phyloP scores from a whole-genome alignment of 2,329 filamentous ascomycete genomes.

The Trichoderma harzianum region DNA sequence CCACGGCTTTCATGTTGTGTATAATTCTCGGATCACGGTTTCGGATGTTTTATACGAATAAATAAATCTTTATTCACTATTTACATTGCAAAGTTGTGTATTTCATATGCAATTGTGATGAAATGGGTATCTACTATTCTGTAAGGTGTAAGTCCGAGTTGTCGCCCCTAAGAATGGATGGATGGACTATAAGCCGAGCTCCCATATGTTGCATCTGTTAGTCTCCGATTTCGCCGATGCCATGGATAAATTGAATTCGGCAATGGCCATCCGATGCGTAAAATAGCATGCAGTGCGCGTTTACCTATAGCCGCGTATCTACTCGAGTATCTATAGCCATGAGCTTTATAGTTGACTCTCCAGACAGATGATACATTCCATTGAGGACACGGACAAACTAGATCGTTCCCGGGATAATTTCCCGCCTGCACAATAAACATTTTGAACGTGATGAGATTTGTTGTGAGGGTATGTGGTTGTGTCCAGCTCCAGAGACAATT shows the following conservation, averaged over 20 bases:
- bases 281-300: not conserved
- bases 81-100: not conserved
- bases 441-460: rapidly evolving
- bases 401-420: not conserved
- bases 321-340: not conserved
- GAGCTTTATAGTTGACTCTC: not conserved
- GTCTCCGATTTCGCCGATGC: not conserved
- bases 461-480: not conserved
- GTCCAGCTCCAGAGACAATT: not conserved
- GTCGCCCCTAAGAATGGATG: not conserved
- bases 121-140: not conserved
- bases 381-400: not conserved
- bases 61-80: not conserved
- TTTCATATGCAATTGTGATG: not conserved
- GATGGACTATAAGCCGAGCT: not conserved
- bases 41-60: not conserved
- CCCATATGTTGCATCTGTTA: not conserved
- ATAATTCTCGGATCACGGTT: not conserved
- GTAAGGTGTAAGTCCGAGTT: not conserved
- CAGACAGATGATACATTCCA: not conserved
- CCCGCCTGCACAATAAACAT: rapidly evolving
- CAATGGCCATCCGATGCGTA: not conserved
- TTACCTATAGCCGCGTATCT: not conserved
- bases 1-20: not conserved
- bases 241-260: not conserved